Evolutionary conservation across 2,329 filamentous ascomycete genomes (phyloP), one percentile per base, ranked within the genome.

Genomic region (Colletotrichum sp.): DNA sequence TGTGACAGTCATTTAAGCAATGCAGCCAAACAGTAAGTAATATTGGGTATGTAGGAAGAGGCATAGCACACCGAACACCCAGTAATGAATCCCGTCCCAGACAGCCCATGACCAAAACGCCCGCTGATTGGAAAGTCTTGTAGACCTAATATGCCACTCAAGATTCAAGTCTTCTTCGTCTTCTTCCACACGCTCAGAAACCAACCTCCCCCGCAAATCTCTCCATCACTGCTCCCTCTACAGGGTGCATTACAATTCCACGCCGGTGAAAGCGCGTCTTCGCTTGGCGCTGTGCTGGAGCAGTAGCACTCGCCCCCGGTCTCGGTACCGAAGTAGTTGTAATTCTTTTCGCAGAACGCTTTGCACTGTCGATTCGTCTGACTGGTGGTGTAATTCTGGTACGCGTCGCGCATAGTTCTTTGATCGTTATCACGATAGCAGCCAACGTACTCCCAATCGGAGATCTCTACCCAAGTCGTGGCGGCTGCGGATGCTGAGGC

Each of bases 291-390:
- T 28, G 28, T 62, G 59, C 59, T 62, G 15, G 59, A 62, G 18
- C 59, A 62, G 28, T 62, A 62, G 59, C 59, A 62, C 18, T 62
- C 59, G 15, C 59, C 59, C 26, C 59, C 59, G 4, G 59, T 62
- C 28, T 62, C 59, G 15, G 59, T 62, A 32, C 26, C 59, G 1
- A 62, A 62, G 28, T 62, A 62, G 18, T 32, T 10, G 28, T 30
- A 62, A 10, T 32, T 3, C 18, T 62, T 62, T 62, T 62, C 26
- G 28, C 59, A 62, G 3, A 30, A 62, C 8, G 26, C 28, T 3
- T 62, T 62, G 59, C 59, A 62, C 2, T 62, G 26, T 8, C 26
- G 28, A 32, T 62, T 62, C 9, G 59, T 62, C 6, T 62, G 59
- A 32, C 59, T 62, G 6, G 18, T 21, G 59, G 59, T 62, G 59